phyloP scores from a whole-genome alignment of 2,329 filamentous ascomycete genomes.

The Ascocoryne sarcoides region DNA sequence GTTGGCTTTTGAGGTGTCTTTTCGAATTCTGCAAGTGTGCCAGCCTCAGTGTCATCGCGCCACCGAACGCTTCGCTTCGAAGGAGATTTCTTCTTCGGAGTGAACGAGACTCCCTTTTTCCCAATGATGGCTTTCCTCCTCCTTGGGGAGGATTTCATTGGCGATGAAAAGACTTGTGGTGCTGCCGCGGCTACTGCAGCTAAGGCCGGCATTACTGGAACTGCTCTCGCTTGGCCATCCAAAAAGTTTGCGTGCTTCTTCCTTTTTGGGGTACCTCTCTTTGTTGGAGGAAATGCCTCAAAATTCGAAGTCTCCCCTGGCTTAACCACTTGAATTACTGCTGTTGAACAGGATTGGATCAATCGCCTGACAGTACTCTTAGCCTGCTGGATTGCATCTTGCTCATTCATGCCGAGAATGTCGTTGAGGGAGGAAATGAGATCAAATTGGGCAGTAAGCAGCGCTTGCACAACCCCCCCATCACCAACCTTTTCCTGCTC shows the following conservation, averaged over 20 bases:
- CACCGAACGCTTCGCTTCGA: slow-evolving; percentile 75
- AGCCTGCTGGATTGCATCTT: slow-evolving; percentile 73
- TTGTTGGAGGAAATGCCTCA: slow-evolving; percentile 62
- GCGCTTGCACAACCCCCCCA: slow-evolving; percentile 66
- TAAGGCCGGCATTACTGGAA: slow-evolving; percentile 33
- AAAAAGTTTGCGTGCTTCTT: slow-evolving; percentile 41
- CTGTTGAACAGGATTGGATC: slow-evolving; percentile 64
- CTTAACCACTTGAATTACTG: slow-evolving; percentile 78
- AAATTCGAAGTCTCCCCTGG: slow-evolving; percentile 63
- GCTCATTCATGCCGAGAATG: slow-evolving; percentile 73
- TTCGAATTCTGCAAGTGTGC: slow-evolving; percentile 80
- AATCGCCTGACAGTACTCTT: slow-evolving; percentile 69
- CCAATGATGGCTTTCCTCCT: slow-evolving; percentile 57
- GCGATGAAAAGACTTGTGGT: slow-evolving; percentile 43
- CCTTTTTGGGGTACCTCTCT: slow-evolving; percentile 69
- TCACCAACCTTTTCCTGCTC: slow-evolving; percentile 81
- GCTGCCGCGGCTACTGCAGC: slow-evolving; percentile 24
- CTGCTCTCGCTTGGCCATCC: slow-evolving; percentile 9
- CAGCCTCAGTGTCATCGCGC: slow-evolving; percentile 84
- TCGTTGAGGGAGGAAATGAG: slow-evolving; percentile 76
- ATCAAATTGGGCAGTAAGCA: slow-evolving; percentile 87
- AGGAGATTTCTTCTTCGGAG: slow-evolving; percentile 68
- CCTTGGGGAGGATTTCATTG: slow-evolving; percentile 70
- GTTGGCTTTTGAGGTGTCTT: slow-evolving; percentile 72
- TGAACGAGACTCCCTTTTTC: slow-evolving; percentile 71